phyloP scores from a whole-genome alignment of 2,329 filamentous ascomycete species.

The Pseudogymnoascus sp. region DNA sequence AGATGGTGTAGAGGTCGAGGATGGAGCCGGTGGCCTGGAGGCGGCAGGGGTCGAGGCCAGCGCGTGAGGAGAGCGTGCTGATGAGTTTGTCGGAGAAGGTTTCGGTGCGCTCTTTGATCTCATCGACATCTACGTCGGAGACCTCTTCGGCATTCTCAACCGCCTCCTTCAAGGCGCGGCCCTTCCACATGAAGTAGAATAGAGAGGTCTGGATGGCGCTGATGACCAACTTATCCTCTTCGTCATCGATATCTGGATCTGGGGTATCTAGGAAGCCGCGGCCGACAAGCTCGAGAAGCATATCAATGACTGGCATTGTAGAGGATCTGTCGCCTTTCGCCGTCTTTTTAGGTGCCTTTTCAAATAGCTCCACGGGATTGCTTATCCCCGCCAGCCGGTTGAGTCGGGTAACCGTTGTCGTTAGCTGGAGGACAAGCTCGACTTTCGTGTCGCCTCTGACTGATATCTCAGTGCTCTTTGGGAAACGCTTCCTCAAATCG shows the following conservation, averaged over 20 bases:
- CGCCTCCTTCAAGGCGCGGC: slow-evolving; percentile 51
- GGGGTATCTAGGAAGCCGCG: slow-evolving; percentile 66
- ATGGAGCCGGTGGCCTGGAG: slow-evolving; percentile 68
- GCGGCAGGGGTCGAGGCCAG: slow-evolving; percentile 70
- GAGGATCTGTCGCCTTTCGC: slow-evolving; percentile 32
- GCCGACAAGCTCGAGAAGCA: slow-evolving; percentile 65
- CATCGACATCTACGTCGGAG: slow-evolving; percentile 52
- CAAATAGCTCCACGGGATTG: slow-evolving; percentile 70
- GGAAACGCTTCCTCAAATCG: slow-evolving; percentile 53
- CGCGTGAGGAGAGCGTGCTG: slow-evolving; percentile 60
- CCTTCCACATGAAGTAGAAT: slow-evolving; percentile 96
- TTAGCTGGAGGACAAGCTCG: slow-evolving; percentile 61
- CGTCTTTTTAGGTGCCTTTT: slow-evolving; percentile 48
- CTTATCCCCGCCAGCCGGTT: slow-evolving; percentile 74
- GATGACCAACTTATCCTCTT: slow-evolving; percentile 72
- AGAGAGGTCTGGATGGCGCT: slow-evolving; percentile 70
- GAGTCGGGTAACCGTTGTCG: slow-evolving; percentile 70
- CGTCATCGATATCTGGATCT: slow-evolving; percentile 63
- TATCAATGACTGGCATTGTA: slow-evolving; percentile 52
- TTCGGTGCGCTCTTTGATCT: slow-evolving; percentile 50
- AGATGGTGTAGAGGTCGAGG: slow-evolving; percentile 76
- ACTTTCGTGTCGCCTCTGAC: slow-evolving; percentile 62
- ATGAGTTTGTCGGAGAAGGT: slow-evolving; percentile 58
- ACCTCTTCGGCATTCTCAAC: slow-evolving; percentile 51
- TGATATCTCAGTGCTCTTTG: slow-evolving; percentile 56